phyloP scores from a whole-genome alignment of 805 yeast genomes.

The Candida morakotiae region DNA sequence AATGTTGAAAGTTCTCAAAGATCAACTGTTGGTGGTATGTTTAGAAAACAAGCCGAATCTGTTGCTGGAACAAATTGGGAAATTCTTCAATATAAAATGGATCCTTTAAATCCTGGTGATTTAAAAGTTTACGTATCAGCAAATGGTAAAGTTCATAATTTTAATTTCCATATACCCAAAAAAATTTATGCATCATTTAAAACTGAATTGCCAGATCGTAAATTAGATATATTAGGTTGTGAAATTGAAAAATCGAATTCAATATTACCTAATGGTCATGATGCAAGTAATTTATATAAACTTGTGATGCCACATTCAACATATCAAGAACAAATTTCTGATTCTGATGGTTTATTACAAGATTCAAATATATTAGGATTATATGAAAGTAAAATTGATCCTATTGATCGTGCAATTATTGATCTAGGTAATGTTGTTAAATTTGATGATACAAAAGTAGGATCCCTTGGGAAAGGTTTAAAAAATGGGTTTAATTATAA shows the following conservation, averaged over 20 bases:
- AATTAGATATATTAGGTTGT: constrained; percentile 36
- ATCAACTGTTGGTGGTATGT: constrained; percentile 61
- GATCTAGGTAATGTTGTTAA: constrained; percentile 71
- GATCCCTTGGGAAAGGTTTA: constrained; percentile 80
- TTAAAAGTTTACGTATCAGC: constrained; percentile 68
- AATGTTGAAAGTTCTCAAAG: constrained; percentile 49
- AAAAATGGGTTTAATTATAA: constrained; percentile 76
- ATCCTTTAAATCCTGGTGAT: constrained; percentile 62
- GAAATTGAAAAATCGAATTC: constrained; percentile 55
- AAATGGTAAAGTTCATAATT: constrained; percentile 67
- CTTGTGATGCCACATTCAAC: constrained; percentile 64
- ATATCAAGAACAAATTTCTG: constrained; percentile 52
- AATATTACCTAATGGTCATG: constrained; percentile 67
- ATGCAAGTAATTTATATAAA: constrained; percentile 51
- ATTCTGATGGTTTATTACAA: constrained; percentile 60
- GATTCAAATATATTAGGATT: constrained; percentile 60
- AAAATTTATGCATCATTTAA: constrained; percentile 66
- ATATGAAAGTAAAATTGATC: constrained; percentile 68
- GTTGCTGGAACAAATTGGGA: constrained; percentile 84
- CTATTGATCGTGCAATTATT: constrained; percentile 71
- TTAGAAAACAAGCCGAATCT: constrained; percentile 74
- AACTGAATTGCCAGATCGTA: constrained; percentile 37
- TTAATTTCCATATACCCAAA: constrained; percentile 72
- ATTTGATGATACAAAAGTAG: constrained; percentile 68
- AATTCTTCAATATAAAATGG: constrained; percentile 62